Percentiles rank a stretch among this genome's conserved stretches.
Conservation (phyloP, 208 protist species). For the Phytomonas sp. region DNA sequence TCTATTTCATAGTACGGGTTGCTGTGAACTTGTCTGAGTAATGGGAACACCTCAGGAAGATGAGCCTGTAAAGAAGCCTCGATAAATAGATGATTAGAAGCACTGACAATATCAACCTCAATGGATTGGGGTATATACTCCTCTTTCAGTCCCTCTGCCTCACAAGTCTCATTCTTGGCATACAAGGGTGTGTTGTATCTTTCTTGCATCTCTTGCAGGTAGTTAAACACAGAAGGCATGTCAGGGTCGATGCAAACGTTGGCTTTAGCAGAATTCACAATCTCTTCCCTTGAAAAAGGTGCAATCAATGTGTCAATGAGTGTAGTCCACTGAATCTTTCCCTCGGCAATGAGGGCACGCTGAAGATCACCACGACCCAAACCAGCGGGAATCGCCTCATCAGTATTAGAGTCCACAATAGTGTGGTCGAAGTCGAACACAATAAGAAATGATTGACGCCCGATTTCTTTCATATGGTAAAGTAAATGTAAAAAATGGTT, state of each 20-base stretch:
- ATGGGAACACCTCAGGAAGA: constrained; percentile 27
- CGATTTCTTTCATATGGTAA: constrained; percentile 23
- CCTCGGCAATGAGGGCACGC: constrained; percentile 18
- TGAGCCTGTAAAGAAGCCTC: constrained; percentile 41
- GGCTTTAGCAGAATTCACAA: constrained; percentile 30
- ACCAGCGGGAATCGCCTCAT: constrained; percentile 55
- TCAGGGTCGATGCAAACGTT: constrained; percentile 44
- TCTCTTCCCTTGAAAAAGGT: constrained; percentile 40
- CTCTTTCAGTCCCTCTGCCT: constrained; percentile 8
- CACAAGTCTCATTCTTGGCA: not conserved
- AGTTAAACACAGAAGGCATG: constrained; percentile 68
- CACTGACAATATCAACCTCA: constrained; percentile 79
- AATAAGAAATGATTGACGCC: constrained; percentile 76
- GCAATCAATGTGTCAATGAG: constrained; percentile 65
- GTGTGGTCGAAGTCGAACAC: constrained; percentile 91
- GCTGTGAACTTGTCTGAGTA: constrained; percentile 74
- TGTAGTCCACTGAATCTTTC: constrained; percentile 67
- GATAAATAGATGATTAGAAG: constrained; percentile 78
- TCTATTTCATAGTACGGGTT: constrained; percentile 71
- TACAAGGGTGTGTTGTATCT: not conserved
- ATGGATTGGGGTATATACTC: constrained; percentile 20
- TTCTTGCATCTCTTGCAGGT: constrained; percentile 29
- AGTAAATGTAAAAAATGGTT: constrained; percentile 8
- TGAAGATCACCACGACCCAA: constrained; percentile 40
- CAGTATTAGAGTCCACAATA: constrained; percentile 79